Conservation (phyloP, 75 land plant species). For the Selaginella tamariscina region DNA sequence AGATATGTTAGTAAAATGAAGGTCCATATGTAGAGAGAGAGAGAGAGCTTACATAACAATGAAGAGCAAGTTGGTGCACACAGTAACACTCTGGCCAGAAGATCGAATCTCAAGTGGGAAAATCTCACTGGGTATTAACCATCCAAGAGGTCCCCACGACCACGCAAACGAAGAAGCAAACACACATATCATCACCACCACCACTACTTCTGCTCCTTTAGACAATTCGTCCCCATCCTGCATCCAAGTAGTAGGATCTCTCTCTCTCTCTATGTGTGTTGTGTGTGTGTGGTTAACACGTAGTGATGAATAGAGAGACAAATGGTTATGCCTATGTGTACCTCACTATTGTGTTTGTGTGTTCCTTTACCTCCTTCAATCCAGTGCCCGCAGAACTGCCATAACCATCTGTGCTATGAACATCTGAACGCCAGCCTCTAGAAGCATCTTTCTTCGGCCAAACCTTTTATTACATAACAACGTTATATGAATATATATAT, state of each 20-base stretch:
- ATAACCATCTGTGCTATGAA: conserved; percentile 20
- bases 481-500: too few relatives aligned
- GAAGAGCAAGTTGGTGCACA: conserved; percentile 62
- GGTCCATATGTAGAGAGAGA: too few relatives aligned
- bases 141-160: conserved; percentile 88
- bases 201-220: conserved; percentile 25
- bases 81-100: conserved; percentile 78
- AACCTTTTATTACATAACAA: too few relatives aligned
- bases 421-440: neutral
- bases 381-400: conserved; percentile 20
- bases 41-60: too few relatives aligned
- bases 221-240: conserved; percentile 34
- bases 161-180: conserved; percentile 56
- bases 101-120: conserved; percentile 76
- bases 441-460: neutral
- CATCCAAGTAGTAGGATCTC: too few relatives aligned
- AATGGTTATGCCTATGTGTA: too few relatives aligned
- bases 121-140: conserved; percentile 86
- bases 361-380: conserved; percentile 30
- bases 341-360: too few relatives aligned
- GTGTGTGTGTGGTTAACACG: too few relatives aligned
- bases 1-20: too few relatives aligned
- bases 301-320: too few relatives aligned
- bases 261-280: too few relatives aligned
- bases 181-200: conserved; percentile 29